Conservation (phyloP, 306 rosid species). For the Vigna unguiculata region DNA sequence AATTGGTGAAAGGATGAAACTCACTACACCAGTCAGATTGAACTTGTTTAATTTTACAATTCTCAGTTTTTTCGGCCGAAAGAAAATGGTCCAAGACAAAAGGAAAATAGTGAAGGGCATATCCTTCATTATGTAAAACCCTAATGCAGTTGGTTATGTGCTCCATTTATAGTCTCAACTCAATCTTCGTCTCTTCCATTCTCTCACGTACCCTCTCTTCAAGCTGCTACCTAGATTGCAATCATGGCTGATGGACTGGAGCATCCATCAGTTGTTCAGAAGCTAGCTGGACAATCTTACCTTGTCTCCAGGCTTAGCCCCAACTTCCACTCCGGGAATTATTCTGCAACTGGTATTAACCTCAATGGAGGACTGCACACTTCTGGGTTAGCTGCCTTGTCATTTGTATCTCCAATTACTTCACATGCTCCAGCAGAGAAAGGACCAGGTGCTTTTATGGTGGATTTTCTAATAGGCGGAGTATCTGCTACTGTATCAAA, state of each 20-base stretch:
- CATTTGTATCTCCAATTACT: constrained; percentile 47
- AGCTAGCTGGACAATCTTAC: constrained; percentile 70
- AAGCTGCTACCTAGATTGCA: constrained; percentile 60
- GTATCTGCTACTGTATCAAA: constrained; percentile 93
- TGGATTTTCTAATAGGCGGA: constrained; percentile 93
- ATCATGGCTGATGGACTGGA: constrained; percentile 73
- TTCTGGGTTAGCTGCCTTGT: constrained; percentile 54
- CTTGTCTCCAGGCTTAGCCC: constrained; percentile 73
- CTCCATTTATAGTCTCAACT: too few species aligned
- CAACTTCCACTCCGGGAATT: constrained; percentile 44
- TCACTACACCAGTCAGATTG: too few species aligned
- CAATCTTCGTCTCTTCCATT: too few species aligned
- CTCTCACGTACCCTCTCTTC: too few species aligned
- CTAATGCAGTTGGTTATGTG: too few species aligned
- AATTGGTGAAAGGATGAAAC: too few species aligned
- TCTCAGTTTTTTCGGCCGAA: too few species aligned
- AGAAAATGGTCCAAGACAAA: too few species aligned
- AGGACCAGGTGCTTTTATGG: constrained; percentile 59
- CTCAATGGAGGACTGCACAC: constrained; percentile 56
- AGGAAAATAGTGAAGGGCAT: too few species aligned
- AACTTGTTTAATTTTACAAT: too few species aligned
- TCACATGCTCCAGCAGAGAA: constrained; percentile 77
- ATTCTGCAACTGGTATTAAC: constrained; percentile 41
- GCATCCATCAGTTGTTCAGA: constrained; percentile 75
- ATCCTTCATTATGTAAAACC: too few species aligned